Evolutionary conservation across 2,329 filamentous ascomycete species (phyloP).

Genomic region (Exserohilum rostratum): DNA sequence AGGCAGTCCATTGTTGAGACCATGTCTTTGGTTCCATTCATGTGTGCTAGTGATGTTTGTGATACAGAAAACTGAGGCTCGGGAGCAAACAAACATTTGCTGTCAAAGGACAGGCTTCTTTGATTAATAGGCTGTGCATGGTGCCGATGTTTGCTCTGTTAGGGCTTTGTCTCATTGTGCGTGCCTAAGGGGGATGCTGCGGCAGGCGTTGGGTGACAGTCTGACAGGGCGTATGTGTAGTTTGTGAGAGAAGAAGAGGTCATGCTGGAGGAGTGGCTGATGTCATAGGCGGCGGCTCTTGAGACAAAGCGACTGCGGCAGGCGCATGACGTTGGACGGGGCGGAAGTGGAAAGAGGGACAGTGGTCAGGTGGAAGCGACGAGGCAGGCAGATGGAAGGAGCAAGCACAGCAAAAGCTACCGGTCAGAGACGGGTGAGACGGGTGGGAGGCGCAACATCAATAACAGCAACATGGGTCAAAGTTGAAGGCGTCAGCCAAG

Average conservation of each 20-base stretch:
- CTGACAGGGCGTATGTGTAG: neutral
- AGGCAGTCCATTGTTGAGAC: neutral
- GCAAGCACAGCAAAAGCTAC: neutral
- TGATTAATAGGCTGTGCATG: neutral
- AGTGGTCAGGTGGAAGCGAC: neutral
- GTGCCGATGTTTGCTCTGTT: neutral
- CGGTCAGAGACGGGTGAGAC: no score
- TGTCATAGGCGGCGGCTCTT: neutral
- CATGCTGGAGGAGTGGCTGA: conserved; percentile 10
- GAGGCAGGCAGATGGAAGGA: neutral
- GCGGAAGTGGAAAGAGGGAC: neutral
- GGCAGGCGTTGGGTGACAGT: neutral
- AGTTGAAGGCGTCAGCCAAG: no score
- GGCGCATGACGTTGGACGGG: conserved; percentile 3
- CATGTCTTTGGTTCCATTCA: conserved; percentile 1
- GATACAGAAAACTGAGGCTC: neutral
- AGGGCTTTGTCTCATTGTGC: neutral
- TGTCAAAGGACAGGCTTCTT: neutral
- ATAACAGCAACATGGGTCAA: no score
- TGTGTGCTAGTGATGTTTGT: neutral
- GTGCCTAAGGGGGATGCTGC: neutral
- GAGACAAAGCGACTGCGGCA: neutral
- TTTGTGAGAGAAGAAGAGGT: conserved; percentile 1
- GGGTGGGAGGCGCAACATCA: no score
- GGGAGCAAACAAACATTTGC: neutral